Conservation (phyloP, 495 filamentous ascomycete species). For the Tuber brumale region DNA sequence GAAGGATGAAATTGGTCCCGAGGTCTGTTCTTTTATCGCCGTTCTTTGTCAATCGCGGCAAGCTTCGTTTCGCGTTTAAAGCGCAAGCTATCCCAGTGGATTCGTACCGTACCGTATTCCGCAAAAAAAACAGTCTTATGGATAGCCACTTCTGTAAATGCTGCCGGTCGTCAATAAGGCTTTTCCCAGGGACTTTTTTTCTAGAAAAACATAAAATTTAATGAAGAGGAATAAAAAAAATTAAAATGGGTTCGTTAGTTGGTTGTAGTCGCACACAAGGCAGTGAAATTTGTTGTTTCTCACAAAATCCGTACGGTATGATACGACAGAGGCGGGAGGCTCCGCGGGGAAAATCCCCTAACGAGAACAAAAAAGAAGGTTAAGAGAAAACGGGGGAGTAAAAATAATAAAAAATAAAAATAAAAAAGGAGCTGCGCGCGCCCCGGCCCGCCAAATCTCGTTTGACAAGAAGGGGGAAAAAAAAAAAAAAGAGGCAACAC, state of each 20-base stretch:
- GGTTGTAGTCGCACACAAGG: not conserved
- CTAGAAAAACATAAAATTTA: not conserved
- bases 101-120: not conserved
- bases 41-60: constrained; percentile 5
- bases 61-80: constrained; percentile 6
- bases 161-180: not conserved
- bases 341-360: not conserved
- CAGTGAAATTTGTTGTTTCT: not conserved
- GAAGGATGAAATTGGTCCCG: constrained; percentile 1
- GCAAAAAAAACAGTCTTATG: not conserved
- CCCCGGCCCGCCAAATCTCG: not conserved
- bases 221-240: not conserved
- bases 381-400: constrained; percentile 1
- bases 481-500: not conserved
- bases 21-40: constrained; percentile 1
- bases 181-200: not conserved
- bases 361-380: constrained; percentile 4
- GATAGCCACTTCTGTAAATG: not conserved
- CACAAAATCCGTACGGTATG: not conserved
- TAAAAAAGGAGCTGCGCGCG: not conserved
- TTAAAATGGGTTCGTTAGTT: constrained; percentile 1
- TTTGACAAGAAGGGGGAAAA: not conserved
- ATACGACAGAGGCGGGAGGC: not conserved
- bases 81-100: not conserved
- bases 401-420: not conserved